A percentile compares a stretch with the other conserved stretches of the same genome.
phyloP scores from a whole-genome alignment of 2,329 filamentous ascomycete genomes.

The Epichloe uncinata region DNA sequence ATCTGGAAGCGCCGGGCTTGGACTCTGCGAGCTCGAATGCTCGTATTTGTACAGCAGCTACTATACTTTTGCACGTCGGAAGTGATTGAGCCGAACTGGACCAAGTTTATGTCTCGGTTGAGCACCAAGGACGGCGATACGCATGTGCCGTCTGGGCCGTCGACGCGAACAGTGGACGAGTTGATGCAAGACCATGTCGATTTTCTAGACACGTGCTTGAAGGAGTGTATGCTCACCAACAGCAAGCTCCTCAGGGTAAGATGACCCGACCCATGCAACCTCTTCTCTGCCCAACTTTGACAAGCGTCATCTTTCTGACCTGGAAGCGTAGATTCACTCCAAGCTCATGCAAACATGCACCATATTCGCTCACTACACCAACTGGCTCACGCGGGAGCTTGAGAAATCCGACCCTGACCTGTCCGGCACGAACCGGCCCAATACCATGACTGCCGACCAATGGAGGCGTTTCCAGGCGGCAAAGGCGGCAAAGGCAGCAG shows the following conservation, averaged over 20 bases:
- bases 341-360: constrained; percentile 95
- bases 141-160: no score
- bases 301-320: constrained; percentile 5
- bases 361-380: constrained; percentile 83
- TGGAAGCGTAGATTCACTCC: constrained; percentile 63
- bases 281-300: background rate
- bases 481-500: constrained; percentile 18
- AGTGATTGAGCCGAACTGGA: no score
- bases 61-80: no score
- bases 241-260: constrained; percentile 79
- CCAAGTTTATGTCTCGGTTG: no score
- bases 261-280: constrained; percentile 3
- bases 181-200: no score
- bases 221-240: constrained; percentile 98
- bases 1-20: no score
- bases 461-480: constrained; percentile 44
- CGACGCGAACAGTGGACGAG: no score
- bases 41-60: no score
- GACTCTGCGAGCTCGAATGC: no score
- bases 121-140: no score
- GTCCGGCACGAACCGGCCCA: constrained; percentile 42
- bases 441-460: constrained; percentile 46
- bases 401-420: constrained; percentile 74
- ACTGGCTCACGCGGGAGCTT: constrained; percentile 73
- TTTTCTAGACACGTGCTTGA: constrained; percentile 91